A percentile compares a stretch with the other conserved stretches of the same genome.
Conservation (phyloP, 371 early-diverging fungal species). For the Thermomucor indicae-seudaticae region DNA sequence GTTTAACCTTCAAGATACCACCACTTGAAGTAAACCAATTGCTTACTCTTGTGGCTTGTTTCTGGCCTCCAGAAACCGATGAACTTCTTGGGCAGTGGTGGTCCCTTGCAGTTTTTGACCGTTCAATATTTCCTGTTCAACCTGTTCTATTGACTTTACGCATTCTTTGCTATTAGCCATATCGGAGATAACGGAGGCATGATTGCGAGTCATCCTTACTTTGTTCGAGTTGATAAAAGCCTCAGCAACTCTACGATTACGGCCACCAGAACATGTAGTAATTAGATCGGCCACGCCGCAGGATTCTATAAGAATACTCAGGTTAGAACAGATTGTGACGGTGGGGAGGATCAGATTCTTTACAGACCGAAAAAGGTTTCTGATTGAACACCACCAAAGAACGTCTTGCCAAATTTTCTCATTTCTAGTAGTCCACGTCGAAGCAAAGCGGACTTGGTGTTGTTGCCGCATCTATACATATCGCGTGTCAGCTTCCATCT, state of each 20-base stretch:
- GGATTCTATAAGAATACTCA: conserved; percentile 12
- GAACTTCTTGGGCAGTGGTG: conserved; percentile 86
- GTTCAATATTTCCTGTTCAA: conserved; percentile 87
- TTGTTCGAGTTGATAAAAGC: conserved; percentile 81
- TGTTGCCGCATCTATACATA: conserved; percentile 64
- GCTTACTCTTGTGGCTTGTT: conserved; percentile 44
- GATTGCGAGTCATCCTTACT: conserved; percentile 1
- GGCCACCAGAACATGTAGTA: conserved; percentile 91
- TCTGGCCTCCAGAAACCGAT: conserved; percentile 66
- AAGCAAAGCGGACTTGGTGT: conserved; percentile 96
- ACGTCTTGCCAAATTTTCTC: conserved; percentile 83
- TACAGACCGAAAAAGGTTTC: conserved; percentile 90
- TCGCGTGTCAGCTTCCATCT: too few relatives aligned
- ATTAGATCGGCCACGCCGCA: conserved; percentile 91
- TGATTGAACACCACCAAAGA: conserved; percentile 75
- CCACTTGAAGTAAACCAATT: not conserved
- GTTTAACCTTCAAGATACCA: not conserved
- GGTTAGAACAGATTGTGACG: not conserved
- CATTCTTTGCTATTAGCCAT: not conserved
- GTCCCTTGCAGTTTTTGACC: conserved; percentile 98
- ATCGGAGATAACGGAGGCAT: not conserved
- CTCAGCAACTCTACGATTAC: conserved; percentile 89
- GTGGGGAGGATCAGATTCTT: not conserved
- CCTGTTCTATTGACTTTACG: conserved; percentile 64
- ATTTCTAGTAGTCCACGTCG: conserved; percentile 96